Conservation (phyloP, 352 stramenopile species). For the Pythium pyrilobum region DNA sequence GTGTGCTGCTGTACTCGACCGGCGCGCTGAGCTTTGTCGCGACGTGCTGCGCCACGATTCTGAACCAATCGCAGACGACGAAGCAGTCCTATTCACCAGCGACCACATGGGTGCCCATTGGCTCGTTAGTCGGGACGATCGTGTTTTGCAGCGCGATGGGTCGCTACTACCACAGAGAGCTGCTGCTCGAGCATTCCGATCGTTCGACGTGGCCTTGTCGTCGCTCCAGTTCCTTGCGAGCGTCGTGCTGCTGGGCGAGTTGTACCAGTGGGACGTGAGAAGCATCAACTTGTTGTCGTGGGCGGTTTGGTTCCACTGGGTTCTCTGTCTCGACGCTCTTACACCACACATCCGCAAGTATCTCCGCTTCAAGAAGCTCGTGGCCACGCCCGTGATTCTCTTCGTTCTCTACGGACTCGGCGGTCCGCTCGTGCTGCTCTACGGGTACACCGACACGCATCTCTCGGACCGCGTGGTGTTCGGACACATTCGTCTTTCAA, state of each 20-base stretch:
- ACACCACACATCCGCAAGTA: constrained; percentile 24
- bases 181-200: constrained; percentile 10
- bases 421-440: constrained; percentile 19
- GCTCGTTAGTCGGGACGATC: constrained; percentile 9
- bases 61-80: constrained; percentile 4
- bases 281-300: constrained; percentile 33
- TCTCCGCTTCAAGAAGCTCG: constrained; percentile 23
- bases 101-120: neutral
- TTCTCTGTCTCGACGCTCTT: constrained; percentile 40
- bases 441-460: constrained; percentile 17
- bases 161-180: constrained; percentile 14
- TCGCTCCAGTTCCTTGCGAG: constrained; percentile 16
- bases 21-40: constrained; percentile 14
- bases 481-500: neutral
- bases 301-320: constrained; percentile 44
- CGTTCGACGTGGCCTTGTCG: constrained; percentile 25
- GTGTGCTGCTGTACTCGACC: constrained; percentile 4
- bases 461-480: constrained; percentile 6
- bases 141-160: constrained; percentile 13
- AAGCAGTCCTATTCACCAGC: neutral
- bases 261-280: constrained; percentile 27
- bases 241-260: constrained; percentile 22
- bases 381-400: constrained; percentile 9
- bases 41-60: constrained; percentile 8
- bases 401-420: constrained; percentile 22